phyloP scores from a whole-genome alignment of 495 filamentous ascomycete species.

The Daldinia bambusicola region DNA sequence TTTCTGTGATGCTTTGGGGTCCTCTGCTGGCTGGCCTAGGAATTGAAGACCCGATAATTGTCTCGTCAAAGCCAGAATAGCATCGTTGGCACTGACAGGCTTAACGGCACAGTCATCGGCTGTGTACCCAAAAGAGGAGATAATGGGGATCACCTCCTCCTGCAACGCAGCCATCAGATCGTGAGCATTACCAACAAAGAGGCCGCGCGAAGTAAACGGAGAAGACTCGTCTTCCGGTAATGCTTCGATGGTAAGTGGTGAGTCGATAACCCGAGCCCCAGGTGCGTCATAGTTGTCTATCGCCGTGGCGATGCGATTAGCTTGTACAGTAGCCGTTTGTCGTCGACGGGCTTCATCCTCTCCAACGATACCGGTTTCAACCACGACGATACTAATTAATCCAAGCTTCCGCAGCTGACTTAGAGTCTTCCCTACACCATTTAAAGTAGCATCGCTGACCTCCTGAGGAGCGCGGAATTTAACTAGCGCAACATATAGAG shows the following conservation, averaged over 20 bases:
- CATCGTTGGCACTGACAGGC: slow-evolving; percentile 69
- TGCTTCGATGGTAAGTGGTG: slow-evolving; percentile 59
- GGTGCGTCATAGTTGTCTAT: slow-evolving; percentile 73
- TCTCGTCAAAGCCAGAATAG: slow-evolving; percentile 74
- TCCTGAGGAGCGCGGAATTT: slow-evolving; percentile 79
- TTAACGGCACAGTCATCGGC: slow-evolving; percentile 66
- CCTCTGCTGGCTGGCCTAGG: slow-evolving; percentile 52
- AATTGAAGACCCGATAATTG: slow-evolving; percentile 73
- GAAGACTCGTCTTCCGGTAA: slow-evolving; percentile 24
- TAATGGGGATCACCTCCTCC: slow-evolving; percentile 80
- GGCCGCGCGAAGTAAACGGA: slow-evolving; percentile 44
- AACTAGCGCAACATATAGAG: slow-evolving; percentile 84
- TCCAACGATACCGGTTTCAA: slow-evolving; percentile 68
- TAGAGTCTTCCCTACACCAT: slow-evolving; percentile 83
- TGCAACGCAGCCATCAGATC: slow-evolving; percentile 74
- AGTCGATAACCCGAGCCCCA: slow-evolving; percentile 74
- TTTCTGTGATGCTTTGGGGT: slow-evolving; percentile 56
- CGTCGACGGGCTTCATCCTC: slow-evolving; percentile 43
- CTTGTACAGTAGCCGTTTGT: slow-evolving; percentile 66
- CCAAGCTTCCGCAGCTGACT: slow-evolving; percentile 84
- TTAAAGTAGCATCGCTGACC: slow-evolving; percentile 71
- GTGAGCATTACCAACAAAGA: slow-evolving; percentile 60
- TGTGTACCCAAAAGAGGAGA: slow-evolving; percentile 75
- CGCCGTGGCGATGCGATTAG: slow-evolving; percentile 76
- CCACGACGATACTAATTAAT: slow-evolving; percentile 79